Evolutionary conservation across 2,329 filamentous ascomycete genomes (phyloP), one percentile per base, ranked within the genome.

Genomic region (Cercospora sp.): DNA sequence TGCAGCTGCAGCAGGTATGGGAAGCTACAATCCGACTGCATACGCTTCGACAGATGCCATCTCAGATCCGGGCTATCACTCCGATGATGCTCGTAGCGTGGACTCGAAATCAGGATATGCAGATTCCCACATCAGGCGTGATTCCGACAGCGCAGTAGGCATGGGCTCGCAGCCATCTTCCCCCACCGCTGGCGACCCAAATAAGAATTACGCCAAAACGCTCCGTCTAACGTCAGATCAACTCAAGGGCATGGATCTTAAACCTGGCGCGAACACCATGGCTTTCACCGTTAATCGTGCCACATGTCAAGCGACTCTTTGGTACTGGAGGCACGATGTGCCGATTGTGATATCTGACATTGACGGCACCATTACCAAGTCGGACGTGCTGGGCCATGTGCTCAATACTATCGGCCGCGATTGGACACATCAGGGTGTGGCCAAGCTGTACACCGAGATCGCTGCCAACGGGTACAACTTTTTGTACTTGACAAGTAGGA

Each of bases 291-390:
- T 99, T 69, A 98, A 98, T 79, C 87, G 92, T 70, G 94, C 95
- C 5, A 97, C 93, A 0, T 99, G 95, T 80, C 89, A 89, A 62
- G 95, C 94, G 13, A 91, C 89, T 74, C 96, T 99, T 89, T 99
- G 93, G 78, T 87, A 96, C 68, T 99, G 95, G 96, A 90, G 88
- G 72, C 89, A 94, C 76, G 91, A 96, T 75, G 91, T 91, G 0
- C 96, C 95, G 0, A 94, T 99, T 65, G 94, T 99, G 59, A 97
- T 99, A 70, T 98, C 94, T 0, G 95, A 99, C 79, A 98, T 99
- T 75, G 95, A 99, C 80, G 95, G 95, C 62, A 99, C 95, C 23
- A 99, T 99, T 75, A 99, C 95, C 67, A 99, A 99, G 82, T 86
- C 75, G 8, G 77, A 79, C 59, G 77, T 78, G 6, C 70, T 79